Evolutionary conservation across 495 filamentous ascomycete species (phyloP).

Genomic region (Hyaloscypha hepaticicola): DNA sequence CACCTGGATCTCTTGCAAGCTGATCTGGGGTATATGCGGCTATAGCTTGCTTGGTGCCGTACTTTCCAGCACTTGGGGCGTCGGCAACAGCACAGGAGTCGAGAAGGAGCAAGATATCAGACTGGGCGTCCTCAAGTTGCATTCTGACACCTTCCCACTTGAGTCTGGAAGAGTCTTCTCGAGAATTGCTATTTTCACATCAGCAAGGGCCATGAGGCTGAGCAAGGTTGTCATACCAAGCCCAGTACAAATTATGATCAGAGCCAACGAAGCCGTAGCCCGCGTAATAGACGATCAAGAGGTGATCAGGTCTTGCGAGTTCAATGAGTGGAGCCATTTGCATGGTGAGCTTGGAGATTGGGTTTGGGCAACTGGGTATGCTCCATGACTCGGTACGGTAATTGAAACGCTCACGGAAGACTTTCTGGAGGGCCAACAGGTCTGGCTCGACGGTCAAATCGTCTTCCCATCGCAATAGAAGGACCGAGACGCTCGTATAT

Average conservation of each 20-base stretch:
- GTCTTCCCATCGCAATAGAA: constrained; percentile 56
- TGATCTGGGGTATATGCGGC: constrained; percentile 52
- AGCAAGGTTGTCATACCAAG: constrained; percentile 42
- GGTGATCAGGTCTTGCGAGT: constrained; percentile 50
- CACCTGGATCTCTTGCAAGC: constrained; percentile 39
- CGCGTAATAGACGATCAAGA: constrained; percentile 57
- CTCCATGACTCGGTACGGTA: constrained; percentile 51
- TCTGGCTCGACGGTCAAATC: constrained; percentile 50
- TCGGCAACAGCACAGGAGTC: constrained; percentile 38
- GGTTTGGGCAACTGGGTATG: constrained; percentile 48
- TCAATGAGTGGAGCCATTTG: constrained; percentile 43
- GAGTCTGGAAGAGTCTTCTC: constrained; percentile 30
- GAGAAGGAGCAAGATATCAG: constrained; percentile 32
- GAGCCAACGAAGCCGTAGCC: constrained; percentile 48
- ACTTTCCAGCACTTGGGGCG: constrained; percentile 40
- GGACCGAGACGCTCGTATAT: constrained; percentile 51
- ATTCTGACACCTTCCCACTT: constrained; percentile 33
- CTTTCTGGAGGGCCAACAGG: constrained; percentile 45
- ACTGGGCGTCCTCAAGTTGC: constrained; percentile 32
- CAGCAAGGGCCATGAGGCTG: constrained; percentile 21
- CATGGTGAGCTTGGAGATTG: constrained; percentile 52
- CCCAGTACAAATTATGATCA: constrained; percentile 56
- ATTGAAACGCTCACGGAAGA: constrained; percentile 53
- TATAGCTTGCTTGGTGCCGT: constrained; percentile 55
- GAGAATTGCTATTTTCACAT: constrained; percentile 29